Evolutionary conservation across 1,284 basidiomycete genomes (phyloP).

Genomic region (Sanghuangporus sanghuang): DNA sequence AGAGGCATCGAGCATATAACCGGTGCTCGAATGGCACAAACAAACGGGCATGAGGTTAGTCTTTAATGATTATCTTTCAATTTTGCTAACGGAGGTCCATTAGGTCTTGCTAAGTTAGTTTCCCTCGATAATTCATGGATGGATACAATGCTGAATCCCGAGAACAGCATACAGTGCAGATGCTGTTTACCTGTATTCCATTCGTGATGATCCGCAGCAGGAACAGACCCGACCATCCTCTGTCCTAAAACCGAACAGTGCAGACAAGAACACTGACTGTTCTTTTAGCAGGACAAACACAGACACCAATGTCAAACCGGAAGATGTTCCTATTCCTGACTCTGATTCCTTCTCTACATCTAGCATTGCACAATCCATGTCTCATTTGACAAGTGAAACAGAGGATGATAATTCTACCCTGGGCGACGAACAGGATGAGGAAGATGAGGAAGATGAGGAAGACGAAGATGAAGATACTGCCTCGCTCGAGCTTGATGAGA

Average conservation of each 20-base stretch:
- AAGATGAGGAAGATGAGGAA: constrained; percentile 11
- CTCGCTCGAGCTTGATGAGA: constrained; percentile 21
- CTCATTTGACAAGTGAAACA: constrained; percentile 20
- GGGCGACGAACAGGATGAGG: constrained; percentile 12
- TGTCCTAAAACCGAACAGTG: constrained; percentile 9
- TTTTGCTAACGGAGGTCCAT: not conserved
- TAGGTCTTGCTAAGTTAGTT: constrained; percentile 55
- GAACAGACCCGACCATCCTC: constrained; percentile 17
- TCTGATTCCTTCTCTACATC: not conserved
- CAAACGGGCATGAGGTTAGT: constrained; percentile 75
- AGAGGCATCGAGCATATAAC: constrained; percentile 64
- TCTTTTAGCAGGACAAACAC: not conserved
- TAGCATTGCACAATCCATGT: not conserved
- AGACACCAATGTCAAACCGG: not conserved
- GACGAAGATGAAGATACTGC: constrained; percentile 27
- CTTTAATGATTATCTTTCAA: constrained; percentile 9
- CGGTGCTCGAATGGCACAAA: constrained; percentile 69
- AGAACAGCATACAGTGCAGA: constrained; percentile 70
- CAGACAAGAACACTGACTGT: not conserved
- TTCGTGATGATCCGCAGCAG: constrained; percentile 55
- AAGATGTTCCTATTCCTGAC: not conserved
- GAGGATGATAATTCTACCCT: constrained; percentile 24
- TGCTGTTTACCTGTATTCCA: constrained; percentile 78
- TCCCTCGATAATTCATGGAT: not conserved
- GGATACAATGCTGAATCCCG: not conserved